Base-by-base conservation (phyloP, 768 basidiomycete genomes). In the Leccinellum luteum region DNA sequence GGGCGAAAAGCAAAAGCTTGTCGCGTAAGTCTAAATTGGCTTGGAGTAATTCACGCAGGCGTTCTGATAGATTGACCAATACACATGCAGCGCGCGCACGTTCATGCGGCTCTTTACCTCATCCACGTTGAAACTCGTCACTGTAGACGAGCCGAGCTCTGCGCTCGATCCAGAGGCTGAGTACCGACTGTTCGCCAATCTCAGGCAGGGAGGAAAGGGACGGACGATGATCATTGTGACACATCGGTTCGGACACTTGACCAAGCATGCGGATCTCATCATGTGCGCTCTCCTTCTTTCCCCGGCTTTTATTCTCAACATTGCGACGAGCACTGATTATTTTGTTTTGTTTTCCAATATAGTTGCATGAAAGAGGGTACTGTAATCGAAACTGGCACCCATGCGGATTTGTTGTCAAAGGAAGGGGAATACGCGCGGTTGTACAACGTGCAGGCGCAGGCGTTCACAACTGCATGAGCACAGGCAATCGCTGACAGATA, bases 161-260 rank as follows among this genome's bases (percentile, higher is more conserved):
- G 74, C 74, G 3, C 66, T 76, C 30, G 76, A 77, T 54, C 73
- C 75, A 0, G 63, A 69, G 44, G 71, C 68, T 0, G 75, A 77
- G 57, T 71, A 62, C 48, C 65, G 64, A 44, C 60, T 75, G 0
- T 75, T 75, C 47, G 50, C 66, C 4, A 64, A 63, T n/a, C 63
- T 75, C 1, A 63, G 66, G 7, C 54, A 53, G 19, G 55, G 64
- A 28, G 64, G 73, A 43, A 60, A 69, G 14, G 75, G 71, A 0
- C 69, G 73, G 44, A 78, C 76, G 4, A 73, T 76, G 73, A 65
- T 78, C 25, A 75, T 78, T 32, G 73, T 76, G 6, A 76, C 75
- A 0, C 77, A 78, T 58, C 70, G 76, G 5, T 76, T 74, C 38
- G 75, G 71, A 12, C 73, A 76, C 59, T 58, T 75, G 47, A 75